Conservation (phyloP, 1,284 basidiomycete species). For the Sanghuangporus sanghuang region DNA sequence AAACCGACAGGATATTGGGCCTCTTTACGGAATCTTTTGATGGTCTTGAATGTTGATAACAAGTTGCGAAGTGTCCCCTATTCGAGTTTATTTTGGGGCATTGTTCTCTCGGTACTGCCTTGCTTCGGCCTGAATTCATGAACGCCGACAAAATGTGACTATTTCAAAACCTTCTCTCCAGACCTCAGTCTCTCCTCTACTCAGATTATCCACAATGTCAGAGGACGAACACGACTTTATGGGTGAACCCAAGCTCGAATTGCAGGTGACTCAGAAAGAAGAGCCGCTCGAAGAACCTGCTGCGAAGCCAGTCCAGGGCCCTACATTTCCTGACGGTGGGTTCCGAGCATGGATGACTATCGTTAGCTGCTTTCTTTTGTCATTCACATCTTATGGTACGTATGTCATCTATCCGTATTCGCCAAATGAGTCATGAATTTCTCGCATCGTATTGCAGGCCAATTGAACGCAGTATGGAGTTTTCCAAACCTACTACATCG, state of each 20-base stretch:
- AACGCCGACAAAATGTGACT: too few species aligned
- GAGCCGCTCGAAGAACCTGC: neutral
- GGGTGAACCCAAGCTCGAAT: neutral
- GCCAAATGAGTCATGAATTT: neutral
- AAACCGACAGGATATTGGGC: too few species aligned
- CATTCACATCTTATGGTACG: neutral
- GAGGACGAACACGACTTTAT: neutral
- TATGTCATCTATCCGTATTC: neutral
- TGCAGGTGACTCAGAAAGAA: neutral
- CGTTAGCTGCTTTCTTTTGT: slow-evolving; percentile 1
- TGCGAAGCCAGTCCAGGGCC: neutral
- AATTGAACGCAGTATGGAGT: slow-evolving; percentile 5
- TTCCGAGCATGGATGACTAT: slow-evolving; percentile 9
- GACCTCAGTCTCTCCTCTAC: neutral
- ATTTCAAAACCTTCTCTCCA: neutral
- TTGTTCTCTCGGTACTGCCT: too few species aligned
- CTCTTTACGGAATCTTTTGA: too few species aligned
- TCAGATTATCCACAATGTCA: neutral
- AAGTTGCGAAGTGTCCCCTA: too few species aligned
- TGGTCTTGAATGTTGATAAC: too few species aligned
- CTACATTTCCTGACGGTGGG: slow-evolving; percentile 9
- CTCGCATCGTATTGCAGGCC: neutral
- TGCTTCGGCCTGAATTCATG: too few species aligned
- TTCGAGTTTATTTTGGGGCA: too few species aligned
- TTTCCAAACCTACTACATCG: slow-evolving; percentile 6